phyloP scores from a whole-genome alignment of 1,139 yeast genomes.

The Scheffersomyces segobiensis region DNA sequence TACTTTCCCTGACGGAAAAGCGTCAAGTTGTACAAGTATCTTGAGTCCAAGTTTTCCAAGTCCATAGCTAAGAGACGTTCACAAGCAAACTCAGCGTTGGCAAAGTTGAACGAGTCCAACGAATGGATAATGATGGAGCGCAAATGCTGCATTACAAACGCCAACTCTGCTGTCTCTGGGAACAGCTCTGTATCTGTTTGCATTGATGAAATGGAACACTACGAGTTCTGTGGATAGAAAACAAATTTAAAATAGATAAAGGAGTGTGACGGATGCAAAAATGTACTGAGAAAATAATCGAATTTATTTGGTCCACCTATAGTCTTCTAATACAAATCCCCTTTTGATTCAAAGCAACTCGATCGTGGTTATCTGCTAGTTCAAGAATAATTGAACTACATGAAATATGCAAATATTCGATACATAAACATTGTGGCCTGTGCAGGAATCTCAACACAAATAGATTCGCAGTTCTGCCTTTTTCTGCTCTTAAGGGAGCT shows the following conservation, averaged over 20 bases:
- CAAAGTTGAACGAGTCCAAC: conserved; percentile 66
- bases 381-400: too few species aligned
- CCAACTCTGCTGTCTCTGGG: conserved; percentile 13
- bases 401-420: neutral
- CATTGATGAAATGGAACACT: neutral
- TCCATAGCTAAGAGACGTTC: conserved; percentile 69
- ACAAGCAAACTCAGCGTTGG: conserved; percentile 78
- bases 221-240: neutral
- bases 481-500: neutral
- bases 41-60: conserved; percentile 50
- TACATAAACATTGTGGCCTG: neutral
- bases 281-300: neutral
- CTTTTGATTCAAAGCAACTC: neutral
- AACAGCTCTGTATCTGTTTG: neutral
- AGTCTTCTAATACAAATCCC: neutral
- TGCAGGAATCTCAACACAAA: neutral
- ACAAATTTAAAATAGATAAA: neutral
- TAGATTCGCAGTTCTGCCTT: neutral
- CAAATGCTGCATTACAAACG: conserved; percentile 40
- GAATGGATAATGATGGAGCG: conserved; percentile 65
- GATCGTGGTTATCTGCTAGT: neutral
- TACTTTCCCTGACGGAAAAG: conserved; percentile 54
- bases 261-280: neutral
- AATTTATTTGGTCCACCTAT: neutral
- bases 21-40: conserved; percentile 65